phyloP scores from a whole-genome alignment of 1,284 basidiomycete species.

The Earliella scabrosa region DNA sequence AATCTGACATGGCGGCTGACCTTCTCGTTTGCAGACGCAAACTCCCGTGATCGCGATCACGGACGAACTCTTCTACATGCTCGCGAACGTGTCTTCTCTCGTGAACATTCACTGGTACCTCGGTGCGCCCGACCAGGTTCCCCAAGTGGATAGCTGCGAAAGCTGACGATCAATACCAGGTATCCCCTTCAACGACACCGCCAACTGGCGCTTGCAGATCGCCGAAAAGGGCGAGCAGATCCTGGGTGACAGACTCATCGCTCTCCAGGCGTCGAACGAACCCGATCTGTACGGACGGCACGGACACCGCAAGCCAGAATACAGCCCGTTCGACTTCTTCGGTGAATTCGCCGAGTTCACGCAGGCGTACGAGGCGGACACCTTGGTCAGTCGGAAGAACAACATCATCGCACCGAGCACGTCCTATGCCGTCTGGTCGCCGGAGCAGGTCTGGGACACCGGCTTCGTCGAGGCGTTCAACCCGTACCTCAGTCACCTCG shows the following conservation, averaged over 20 bases:
- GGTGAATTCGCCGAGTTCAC: constrained; percentile 53
- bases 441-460: constrained; percentile 46
- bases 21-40: constrained; percentile 28
- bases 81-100: constrained; percentile 45
- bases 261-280: constrained; percentile 70
- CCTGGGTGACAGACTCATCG: constrained; percentile 62
- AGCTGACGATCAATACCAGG: too few relatives aligned
- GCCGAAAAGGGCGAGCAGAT: constrained; percentile 52
- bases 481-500: constrained; percentile 44
- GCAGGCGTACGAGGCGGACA: constrained; percentile 45
- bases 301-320: constrained; percentile 41
- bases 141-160: too few relatives aligned
- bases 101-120: constrained; percentile 47
- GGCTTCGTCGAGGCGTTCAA: constrained; percentile 48
- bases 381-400: constrained; percentile 45
- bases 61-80: constrained; percentile 45
- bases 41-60: constrained; percentile 50
- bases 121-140: too few relatives aligned
- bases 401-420: constrained; percentile 58
- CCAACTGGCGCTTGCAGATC: constrained; percentile 57
- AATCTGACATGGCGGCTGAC: not conserved
- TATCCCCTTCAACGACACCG: constrained; percentile 56
- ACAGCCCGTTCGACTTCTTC: constrained; percentile 50
- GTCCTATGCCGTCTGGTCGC: constrained; percentile 39
- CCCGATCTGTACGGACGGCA: constrained; percentile 63